Base-by-base conservation (phyloP, 208 protist genomes). In the Naegleria gruberi region DNA sequence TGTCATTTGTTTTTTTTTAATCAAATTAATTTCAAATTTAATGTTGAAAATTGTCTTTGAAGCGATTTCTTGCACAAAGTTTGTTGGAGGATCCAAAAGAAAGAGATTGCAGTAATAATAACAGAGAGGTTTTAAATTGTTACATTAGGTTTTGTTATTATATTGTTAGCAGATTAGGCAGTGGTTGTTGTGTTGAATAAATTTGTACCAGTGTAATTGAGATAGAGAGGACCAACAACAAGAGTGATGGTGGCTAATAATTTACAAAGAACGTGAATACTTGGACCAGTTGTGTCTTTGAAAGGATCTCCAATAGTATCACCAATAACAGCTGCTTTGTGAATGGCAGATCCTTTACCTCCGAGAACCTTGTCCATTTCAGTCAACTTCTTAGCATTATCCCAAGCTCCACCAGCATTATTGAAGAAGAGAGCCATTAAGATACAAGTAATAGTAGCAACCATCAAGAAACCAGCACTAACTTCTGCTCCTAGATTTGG, bases 231-330 rank as follows among this genome's bases (percentile, higher is more conserved):
- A 91, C 83, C 55, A 43, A 91, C 30, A 10, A 91, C 90, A 17
- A 91, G 84, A 51, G 90, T 90, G 12, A 91, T 90, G 6, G 90
- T 91, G 40, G 90, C 87, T 7, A 91, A 34, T 51, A 91, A 42
- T 77, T 91, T 91, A 19, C 8, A 37, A 10, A 91, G 90, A 26
- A 91, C 90, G 30, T 91, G 90, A 26, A 91, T 73, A 82, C 41
- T 82, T 30, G 90, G 90, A 74, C 90, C 90, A 3, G 90, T 84
- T 17, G 89, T 90, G 42, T 90, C 87, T 23, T 90, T 92, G 34
- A 92, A 82, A 34, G 91, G 91, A 41, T 90, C 84, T 46, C 91
- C 91, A 90, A 92, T 86, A 0, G 91, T 90, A 82, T 92, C 91
- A 46, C 91, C 91, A 55, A 55, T 87, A 7, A 90, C 89, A 51